Evolutionary conservation across 176 grass and related monocot genomes (phyloP).

Genomic region (Musa itinerans): DNA sequence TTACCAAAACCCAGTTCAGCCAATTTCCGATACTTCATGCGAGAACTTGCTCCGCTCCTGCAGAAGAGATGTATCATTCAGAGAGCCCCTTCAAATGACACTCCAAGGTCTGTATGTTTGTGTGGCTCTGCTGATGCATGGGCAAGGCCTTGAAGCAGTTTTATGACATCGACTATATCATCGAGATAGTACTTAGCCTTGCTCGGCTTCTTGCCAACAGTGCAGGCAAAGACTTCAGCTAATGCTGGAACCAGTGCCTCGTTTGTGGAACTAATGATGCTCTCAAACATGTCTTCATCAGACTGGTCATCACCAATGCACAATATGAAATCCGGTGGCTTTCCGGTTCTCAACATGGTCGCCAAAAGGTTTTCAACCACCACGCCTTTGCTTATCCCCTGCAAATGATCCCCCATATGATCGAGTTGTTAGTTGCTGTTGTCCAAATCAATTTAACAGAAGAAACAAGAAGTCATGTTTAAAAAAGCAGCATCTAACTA

Average conservation of each 20-base stretch:
- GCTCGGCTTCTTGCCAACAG: conserved; percentile 89
- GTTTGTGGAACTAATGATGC: conserved; percentile 50
- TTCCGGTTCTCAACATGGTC: conserved; percentile 37
- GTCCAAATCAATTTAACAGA: neutral
- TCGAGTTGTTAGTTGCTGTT: conserved; percentile 11
- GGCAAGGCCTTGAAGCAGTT: conserved; percentile 79
- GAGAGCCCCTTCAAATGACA: conserved; percentile 67
- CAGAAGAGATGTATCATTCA: conserved; percentile 17
- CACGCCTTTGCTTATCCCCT: conserved; percentile 95
- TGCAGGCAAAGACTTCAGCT: conserved; percentile 88
- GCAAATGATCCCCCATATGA: conserved; percentile 9
- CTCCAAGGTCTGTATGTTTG: conserved; percentile 16
- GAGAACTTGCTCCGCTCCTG: no score
- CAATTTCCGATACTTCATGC: no score
- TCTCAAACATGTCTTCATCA: conserved; percentile 99
- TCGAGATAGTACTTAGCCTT: conserved; percentile 98
- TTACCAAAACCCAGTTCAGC: no score
- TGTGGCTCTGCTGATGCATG: conserved; percentile 22
- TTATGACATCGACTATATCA: conserved; percentile 80
- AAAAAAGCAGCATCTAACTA: neutral
- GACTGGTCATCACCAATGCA: conserved; percentile 90
- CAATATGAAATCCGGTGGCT: conserved; percentile 65
- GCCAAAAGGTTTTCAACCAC: conserved; percentile 58
- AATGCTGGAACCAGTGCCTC: conserved; percentile 39
- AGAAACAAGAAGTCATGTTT: no score